Base-by-base conservation (phyloP, 2,329 filamentous ascomycete genomes). In the Thielaviopsis euricoi region DNA sequence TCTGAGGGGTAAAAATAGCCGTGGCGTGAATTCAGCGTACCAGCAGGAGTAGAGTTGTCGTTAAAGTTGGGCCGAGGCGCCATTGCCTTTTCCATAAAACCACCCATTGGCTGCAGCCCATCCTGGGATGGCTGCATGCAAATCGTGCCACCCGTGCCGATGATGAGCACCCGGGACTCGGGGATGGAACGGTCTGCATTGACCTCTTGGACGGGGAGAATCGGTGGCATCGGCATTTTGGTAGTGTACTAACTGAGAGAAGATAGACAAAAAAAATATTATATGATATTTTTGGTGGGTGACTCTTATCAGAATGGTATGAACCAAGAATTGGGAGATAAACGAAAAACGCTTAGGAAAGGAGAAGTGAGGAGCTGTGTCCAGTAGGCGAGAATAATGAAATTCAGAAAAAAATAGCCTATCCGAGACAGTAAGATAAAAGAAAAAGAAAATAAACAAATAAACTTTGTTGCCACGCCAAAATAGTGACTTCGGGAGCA, bases 61-160 rank as follows among this genome's bases (percentile, higher is more conserved):
- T 95, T 94, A 74, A 95, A 95, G 0, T 85, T 86, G 1, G 87
- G 87, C 33, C 87, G 78, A 9, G 86, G 86, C 3, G 86, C 85
- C 75, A 96, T 85, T 65, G 88, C 89, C 63, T 82, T 82, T 65
- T 93, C 80, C 51, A 95, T 75, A 67, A 96, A 95, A 3, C 86
- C 85, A 64, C 81, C 75, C 58, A 87, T 86, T 6, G 90, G 90
- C 40, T 93, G 77, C 57, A 95, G 81, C 1, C 90, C 90, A 63
- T 89, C 81, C 9, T 80, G 78, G 10, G 88, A 89, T 57, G 83
- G 84, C 67, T 85, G 82, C 90, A 96, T 95, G 72, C 89, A 95
- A 65, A 95, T 95, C 6, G 86, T 89, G 51, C 86, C 86, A 61
- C 87, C 89, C 13, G 90, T 95, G 74, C 94, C 91, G 70, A 95